Conservation (phyloP, 2,329 filamentous ascomycete genomes). For the Aschersonia sp. region DNA sequence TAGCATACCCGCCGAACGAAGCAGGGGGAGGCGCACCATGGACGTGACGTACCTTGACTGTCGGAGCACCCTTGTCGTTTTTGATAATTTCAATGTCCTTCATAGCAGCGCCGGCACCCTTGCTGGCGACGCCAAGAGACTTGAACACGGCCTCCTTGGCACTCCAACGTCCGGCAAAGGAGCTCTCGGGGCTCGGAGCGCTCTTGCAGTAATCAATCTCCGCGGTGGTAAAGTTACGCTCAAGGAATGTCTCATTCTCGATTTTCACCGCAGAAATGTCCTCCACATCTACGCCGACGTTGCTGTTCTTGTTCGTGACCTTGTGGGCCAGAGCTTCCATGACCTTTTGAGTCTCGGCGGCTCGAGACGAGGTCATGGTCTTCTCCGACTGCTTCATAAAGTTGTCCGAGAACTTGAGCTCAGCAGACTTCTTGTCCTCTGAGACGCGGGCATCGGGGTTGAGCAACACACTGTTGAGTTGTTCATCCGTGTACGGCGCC, state of each 20-base stretch:
- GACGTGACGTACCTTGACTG: conserved; percentile 57
- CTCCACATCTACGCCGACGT: conserved; percentile 90
- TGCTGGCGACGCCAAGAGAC: conserved; percentile 73
- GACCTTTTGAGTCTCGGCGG: conserved; percentile 55
- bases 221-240: conserved; percentile 79
- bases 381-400: conserved; percentile 54
- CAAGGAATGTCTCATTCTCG: conserved; percentile 82
- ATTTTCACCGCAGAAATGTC: conserved; percentile 78
- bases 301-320: conserved; percentile 44
- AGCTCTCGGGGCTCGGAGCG: conserved; percentile 67
- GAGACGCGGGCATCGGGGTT: conserved; percentile 84
- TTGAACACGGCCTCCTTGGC: conserved; percentile 99
- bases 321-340: conserved; percentile 62
- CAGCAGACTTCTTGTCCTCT: conserved; percentile 72
- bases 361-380: conserved; percentile 29
- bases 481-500: conserved; percentile 77
- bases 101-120: conserved; percentile 77
- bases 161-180: conserved; percentile 90
- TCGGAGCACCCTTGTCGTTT: conserved; percentile 68
- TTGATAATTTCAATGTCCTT: conserved; percentile 89
- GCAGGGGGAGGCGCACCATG: too few species aligned
- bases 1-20: conserved; percentile 13
- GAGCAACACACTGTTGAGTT: conserved; percentile 77
- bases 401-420: conserved; percentile 57
- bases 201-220: conserved; percentile 81